phyloP scores from a whole-genome alignment of 768 basidiomycete genomes.

The Tulasnella sp. region DNA sequence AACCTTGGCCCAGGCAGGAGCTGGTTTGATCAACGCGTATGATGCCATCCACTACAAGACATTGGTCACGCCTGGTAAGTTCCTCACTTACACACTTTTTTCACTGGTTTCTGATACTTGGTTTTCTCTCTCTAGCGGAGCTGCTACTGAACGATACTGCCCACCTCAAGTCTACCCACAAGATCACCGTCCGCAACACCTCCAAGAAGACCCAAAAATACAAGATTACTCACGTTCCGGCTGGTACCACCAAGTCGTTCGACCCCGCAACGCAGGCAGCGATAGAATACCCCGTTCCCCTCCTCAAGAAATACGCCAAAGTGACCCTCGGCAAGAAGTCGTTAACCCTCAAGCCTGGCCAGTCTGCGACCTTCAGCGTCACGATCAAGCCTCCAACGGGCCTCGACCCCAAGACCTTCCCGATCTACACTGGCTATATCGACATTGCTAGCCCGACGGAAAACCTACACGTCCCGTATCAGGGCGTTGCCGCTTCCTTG shows the following conservation, averaged over 20 bases:
- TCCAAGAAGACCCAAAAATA: conserved; percentile 35
- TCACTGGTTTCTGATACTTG: too few relatives aligned
- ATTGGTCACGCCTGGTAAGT: conserved; percentile 23
- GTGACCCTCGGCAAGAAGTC: conserved; percentile 35
- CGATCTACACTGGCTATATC: conserved; percentile 50
- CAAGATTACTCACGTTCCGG: conserved; percentile 42
- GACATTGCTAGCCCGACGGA: conserved; percentile 25
- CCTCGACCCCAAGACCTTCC: conserved; percentile 34
- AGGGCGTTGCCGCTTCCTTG: conserved; percentile 34
- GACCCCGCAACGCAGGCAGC: conserved; percentile 31
- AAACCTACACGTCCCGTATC: conserved; percentile 27
- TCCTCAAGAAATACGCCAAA: conserved; percentile 33
- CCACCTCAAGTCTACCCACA: conserved; percentile 6
- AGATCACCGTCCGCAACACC: conserved; percentile 36
- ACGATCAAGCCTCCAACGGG: conserved; percentile 37
- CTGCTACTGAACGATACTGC: conserved; percentile 33
- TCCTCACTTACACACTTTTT: too few relatives aligned
- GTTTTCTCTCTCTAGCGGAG: conserved; percentile 18
- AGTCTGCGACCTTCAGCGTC: conserved; percentile 32
- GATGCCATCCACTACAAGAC: conserved; percentile 26
- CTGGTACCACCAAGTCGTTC: conserved; percentile 40
- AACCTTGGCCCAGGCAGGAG: conserved; percentile 20
- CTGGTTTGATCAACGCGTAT: conserved; percentile 26
- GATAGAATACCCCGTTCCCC: conserved; percentile 39
- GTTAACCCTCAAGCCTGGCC: conserved; percentile 37